Evolutionary conservation across 2,329 filamentous ascomycete genomes (phyloP).

Genomic region (Aureobasidium sp.): DNA sequence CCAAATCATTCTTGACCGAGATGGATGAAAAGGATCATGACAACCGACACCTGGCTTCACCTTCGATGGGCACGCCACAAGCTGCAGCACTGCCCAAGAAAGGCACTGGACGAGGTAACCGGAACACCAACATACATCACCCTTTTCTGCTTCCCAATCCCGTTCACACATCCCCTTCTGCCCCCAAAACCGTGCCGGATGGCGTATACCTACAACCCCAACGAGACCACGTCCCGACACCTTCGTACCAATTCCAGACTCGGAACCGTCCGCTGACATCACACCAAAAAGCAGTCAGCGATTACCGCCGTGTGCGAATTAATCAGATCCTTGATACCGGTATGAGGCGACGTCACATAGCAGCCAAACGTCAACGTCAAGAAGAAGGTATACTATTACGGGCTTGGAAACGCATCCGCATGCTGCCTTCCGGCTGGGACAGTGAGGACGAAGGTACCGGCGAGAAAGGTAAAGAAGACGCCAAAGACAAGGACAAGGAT

Average conservation of each 20-base stretch:
- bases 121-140: constrained; percentile 27
- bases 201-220: not conserved
- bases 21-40: constrained; percentile 28
- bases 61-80: constrained; percentile 26
- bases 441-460: constrained; percentile 34
- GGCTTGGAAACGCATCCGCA: constrained; percentile 57
- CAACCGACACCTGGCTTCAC: not conserved
- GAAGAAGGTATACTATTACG: constrained; percentile 61
- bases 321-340: constrained; percentile 74
- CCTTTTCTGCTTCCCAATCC: constrained; percentile 29
- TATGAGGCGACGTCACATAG: constrained; percentile 59
- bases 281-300: constrained; percentile 74
- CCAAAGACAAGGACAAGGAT: constrained; percentile 17
- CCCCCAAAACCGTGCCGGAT: not conserved
- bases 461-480: constrained; percentile 14
- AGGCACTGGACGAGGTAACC: constrained; percentile 44
- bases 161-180: constrained; percentile 16
- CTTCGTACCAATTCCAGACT: constrained; percentile 34
- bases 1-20: constrained; percentile 44
- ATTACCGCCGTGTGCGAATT: constrained; percentile 71
- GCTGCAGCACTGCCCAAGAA: constrained; percentile 27
- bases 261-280: constrained; percentile 69
- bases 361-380: constrained; percentile 54
- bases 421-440: constrained; percentile 40
- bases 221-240: constrained; percentile 28